Conservation (phyloP, 2,329 filamentous ascomycete genomes). For the Alternaria arbusti region DNA sequence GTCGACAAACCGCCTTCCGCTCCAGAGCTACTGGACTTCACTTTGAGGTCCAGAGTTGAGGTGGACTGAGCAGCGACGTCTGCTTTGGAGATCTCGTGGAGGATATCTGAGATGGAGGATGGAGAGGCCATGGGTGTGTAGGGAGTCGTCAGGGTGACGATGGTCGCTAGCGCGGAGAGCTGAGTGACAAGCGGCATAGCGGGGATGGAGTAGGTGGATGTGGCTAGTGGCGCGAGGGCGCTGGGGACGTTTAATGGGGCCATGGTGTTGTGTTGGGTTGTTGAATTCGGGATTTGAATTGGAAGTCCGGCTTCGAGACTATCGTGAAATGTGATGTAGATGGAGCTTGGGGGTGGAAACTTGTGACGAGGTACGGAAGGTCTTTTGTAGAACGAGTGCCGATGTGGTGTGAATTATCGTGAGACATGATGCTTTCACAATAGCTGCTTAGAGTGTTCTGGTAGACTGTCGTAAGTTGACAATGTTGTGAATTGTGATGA, state of each 20-base stretch:
- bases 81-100: neutral
- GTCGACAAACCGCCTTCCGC: neutral
- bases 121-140: neutral
- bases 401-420: neutral
- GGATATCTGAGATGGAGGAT: neutral
- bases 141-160: neutral
- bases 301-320: neutral
- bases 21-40: neutral
- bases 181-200: neutral
- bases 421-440: neutral
- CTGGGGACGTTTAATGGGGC: neutral
- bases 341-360: neutral
- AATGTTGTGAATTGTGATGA: neutral
- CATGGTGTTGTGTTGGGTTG: neutral
- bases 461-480: neutral
- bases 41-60: neutral
- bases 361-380: neutral
- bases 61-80: neutral
- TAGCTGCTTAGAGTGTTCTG: neutral
- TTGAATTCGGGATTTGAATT: neutral
- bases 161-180: rapidly evolving
- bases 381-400: neutral
- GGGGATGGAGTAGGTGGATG: neutral
- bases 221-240: neutral
- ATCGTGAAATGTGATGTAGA: neutral